Percentiles rank a stretch among this genome's conserved stretches.
Evolutionary conservation across 2,329 filamentous ascomycete species (phyloP).

Genomic region (Rutstroemia sp.): DNA sequence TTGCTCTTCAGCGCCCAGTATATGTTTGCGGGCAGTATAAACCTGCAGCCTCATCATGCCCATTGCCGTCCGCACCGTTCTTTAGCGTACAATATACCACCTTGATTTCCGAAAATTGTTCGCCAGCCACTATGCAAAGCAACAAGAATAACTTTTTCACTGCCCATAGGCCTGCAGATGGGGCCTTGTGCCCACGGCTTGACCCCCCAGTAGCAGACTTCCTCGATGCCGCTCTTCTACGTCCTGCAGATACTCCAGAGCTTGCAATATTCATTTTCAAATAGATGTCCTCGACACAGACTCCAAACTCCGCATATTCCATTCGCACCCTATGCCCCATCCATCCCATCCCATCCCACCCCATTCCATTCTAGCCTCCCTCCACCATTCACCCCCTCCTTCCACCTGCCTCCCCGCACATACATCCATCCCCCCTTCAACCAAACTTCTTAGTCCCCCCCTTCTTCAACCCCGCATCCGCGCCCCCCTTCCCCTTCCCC

Average conservation of each 20-base stretch:
- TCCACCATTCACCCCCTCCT: too few species aligned
- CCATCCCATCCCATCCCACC: too few species aligned
- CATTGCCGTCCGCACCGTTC: too few species aligned
- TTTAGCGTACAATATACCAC: too few species aligned
- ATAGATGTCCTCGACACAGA: too few species aligned
- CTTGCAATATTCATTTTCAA: too few species aligned
- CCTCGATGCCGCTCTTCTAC: background rate
- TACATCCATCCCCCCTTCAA: slow-evolving; percentile 15
- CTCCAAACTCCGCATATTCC: too few species aligned
- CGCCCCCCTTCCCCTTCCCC: slow-evolving; percentile 30
- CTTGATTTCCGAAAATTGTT: background rate
- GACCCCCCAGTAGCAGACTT: background rate
- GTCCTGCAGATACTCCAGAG: background rate
- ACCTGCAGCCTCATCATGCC: too few species aligned
- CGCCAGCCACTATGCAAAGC: background rate
- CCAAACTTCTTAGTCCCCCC: slow-evolving; percentile 30
- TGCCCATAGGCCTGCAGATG: background rate
- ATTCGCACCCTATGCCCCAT: too few species aligned
- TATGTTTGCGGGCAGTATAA: too few species aligned
- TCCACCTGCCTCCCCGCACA: too few species aligned
- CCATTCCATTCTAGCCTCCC: background rate
- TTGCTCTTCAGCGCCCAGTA: too few species aligned
- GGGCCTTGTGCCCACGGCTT: background rate
- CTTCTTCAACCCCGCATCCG: slow-evolving; percentile 18
- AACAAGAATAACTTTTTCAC: background rate